These are phyloP conservation scores for Aureobasidium sp. DNA, from an alignment of 2,329 filamentous ascomycete genomes.

Conservation along the genomic window DNA sequence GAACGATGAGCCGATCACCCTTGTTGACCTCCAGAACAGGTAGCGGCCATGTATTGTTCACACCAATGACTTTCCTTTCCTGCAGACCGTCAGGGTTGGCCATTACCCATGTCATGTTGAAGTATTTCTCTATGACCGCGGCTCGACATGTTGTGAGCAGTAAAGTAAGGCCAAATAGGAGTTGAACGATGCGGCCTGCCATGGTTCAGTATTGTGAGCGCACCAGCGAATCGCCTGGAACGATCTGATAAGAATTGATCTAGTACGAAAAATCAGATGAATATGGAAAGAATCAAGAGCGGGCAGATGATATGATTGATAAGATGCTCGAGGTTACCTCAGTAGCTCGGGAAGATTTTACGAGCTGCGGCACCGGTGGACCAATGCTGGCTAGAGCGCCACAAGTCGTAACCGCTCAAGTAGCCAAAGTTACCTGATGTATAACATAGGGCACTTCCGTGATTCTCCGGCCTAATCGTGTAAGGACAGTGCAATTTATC, in stretches of 20 bases:
- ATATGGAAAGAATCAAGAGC: neutral
- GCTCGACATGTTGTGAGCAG: slow-evolving; percentile 23
- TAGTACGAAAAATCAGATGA: neutral
- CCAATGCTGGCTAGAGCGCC: neutral
- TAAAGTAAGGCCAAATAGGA: slow-evolving; percentile 32
- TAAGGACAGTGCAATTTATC: neutral
- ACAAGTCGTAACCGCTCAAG: neutral
- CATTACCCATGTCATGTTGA: slow-evolving; percentile 48
- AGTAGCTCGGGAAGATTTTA: slow-evolving; percentile 1
- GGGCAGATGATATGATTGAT: slow-evolving; percentile 20
- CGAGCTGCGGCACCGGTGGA: neutral
- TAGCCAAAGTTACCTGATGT: neutral
- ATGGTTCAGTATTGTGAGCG: slow-evolving; percentile 24
- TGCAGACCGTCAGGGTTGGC: slow-evolving; percentile 49
- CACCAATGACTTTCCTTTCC: slow-evolving; percentile 53
- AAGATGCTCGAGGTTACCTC: slow-evolving; percentile 14
- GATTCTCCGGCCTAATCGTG: neutral
- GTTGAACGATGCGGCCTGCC: slow-evolving; percentile 39
- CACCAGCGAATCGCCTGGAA: neutral
- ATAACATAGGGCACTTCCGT: neutral
- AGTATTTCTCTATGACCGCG: slow-evolving; percentile 40
- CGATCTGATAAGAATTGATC: slow-evolving; percentile 8
- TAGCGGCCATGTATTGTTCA: slow-evolving; percentile 67
- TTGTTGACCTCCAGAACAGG: slow-evolving; percentile 67
- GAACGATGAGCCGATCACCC: slow-evolving; percentile 63